A percentile compares a stretch with the other conserved stretches of the same genome.
Evolutionary conservation across 345 rosid genomes (phyloP).

Genomic region (Eucalyptus cloeziana): DNA sequence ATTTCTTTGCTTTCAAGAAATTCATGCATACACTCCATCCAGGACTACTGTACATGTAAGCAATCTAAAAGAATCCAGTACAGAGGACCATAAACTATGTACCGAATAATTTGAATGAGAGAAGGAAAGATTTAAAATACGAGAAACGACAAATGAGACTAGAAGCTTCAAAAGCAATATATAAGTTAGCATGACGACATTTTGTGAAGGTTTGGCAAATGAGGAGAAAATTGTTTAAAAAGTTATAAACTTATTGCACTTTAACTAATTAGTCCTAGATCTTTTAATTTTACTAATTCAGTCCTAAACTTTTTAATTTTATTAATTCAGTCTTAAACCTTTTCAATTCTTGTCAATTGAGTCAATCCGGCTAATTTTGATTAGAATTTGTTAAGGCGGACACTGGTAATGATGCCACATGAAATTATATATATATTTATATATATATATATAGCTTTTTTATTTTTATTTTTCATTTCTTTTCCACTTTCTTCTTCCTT

Average conservation of each 20-base stretch:
- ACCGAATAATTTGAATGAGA: neutral
- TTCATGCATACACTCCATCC: neutral
- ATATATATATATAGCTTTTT: too few species aligned
- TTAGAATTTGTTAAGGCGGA: fast-evolving
- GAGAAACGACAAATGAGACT: neutral
- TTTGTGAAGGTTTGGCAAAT: neutral
- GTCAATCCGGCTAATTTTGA: fast-evolving
- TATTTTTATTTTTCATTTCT: too few species aligned
- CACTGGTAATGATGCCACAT: fast-evolving
- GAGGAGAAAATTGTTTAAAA: too few species aligned
- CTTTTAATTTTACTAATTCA: too few species aligned
- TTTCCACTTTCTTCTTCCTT: too few species aligned
- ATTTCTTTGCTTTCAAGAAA: neutral
- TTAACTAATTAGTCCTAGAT: too few species aligned
- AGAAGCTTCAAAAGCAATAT: neutral
- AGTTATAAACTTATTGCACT: too few species aligned
- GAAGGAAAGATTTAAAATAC: neutral
- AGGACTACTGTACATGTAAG: neutral
- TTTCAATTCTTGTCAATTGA: too few species aligned
- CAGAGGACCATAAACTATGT: neutral
- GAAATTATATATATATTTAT: too few species aligned
- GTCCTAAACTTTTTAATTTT: too few species aligned
- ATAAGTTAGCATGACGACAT: neutral
- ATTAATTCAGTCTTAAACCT: fast-evolving
- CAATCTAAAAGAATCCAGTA: neutral